Conservation (phyloP, 805 yeast species). For the Candida sithepensis region DNA sequence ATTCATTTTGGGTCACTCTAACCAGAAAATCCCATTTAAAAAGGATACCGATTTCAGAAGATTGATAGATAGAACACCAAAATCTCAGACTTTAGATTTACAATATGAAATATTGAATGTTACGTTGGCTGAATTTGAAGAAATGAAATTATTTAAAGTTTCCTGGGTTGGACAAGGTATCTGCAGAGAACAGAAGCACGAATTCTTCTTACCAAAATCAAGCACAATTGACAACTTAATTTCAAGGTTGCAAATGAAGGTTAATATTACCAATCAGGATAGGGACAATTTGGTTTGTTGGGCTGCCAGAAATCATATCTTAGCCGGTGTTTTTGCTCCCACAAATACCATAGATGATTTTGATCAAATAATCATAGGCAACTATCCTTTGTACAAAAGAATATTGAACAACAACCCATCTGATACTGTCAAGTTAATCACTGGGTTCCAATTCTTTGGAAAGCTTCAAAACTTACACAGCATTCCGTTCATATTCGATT, state of each 20-base stretch:
- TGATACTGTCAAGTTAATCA: conserved; percentile 41
- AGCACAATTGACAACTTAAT: conserved; percentile 55
- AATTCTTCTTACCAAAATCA: conserved; percentile 62
- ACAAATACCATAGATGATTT: conserved; percentile 37
- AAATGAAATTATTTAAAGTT: conserved; percentile 60
- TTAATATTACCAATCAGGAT: conserved; percentile 46
- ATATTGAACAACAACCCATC: conserved; percentile 12
- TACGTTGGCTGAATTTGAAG: conserved; percentile 73
- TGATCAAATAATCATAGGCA: conserved; percentile 44
- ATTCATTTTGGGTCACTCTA: conserved; percentile 55
- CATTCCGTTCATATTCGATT: conserved; percentile 77
- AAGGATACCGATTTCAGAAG: conserved; percentile 33
- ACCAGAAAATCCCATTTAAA: conserved; percentile 48
- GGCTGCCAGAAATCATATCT: conserved; percentile 39
- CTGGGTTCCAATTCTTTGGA: conserved; percentile 76
- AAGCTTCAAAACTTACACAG: conserved; percentile 68
- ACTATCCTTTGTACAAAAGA: conserved; percentile 35
- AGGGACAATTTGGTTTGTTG: conserved; percentile 51
- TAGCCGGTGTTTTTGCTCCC: conserved; percentile 30
- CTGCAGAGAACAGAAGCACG: conserved; percentile 64
- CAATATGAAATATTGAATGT: conserved; percentile 77
- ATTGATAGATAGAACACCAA: conserved; percentile 42
- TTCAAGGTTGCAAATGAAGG: conserved; percentile 51
- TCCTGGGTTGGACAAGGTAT: conserved; percentile 73
- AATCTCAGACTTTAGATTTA: conserved; percentile 42